These are phyloP conservation scores for Hypoxylon sp. DNA, from an alignment of 2,329 filamentous ascomycete species.

Conservation along the genomic window DNA sequence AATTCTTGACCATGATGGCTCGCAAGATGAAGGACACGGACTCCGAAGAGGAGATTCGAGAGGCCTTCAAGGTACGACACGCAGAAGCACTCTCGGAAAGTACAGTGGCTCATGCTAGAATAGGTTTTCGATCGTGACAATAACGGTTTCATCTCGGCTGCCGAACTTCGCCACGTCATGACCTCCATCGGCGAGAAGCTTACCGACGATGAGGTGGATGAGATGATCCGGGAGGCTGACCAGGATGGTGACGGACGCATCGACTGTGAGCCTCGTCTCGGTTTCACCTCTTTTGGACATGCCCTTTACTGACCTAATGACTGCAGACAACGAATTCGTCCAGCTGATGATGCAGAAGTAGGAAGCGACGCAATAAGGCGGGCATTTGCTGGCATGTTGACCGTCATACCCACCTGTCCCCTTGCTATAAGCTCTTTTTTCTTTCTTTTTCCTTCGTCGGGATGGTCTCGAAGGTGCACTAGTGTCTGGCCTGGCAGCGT, in stretches of 20 bases:
- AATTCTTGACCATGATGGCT: conserved; percentile 93
- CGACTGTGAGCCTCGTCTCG: conserved; percentile 69
- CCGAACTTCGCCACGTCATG: conserved; percentile 89
- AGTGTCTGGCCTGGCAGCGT: conserved; percentile 22
- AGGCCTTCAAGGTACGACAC: conserved; percentile 78
- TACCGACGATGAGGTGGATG: conserved; percentile 88
- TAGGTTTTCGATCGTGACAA: conserved; percentile 87
- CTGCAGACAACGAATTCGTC: conserved; percentile 85
- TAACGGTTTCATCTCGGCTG: conserved; percentile 90
- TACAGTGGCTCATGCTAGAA: conserved; percentile 28
- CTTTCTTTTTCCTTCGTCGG: conserved; percentile 28
- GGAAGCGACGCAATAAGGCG: conserved; percentile 42
- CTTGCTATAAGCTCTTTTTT: conserved; percentile 38
- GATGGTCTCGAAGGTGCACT: conserved; percentile 21
- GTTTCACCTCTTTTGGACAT: too few relatives aligned
- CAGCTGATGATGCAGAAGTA: conserved; percentile 98
- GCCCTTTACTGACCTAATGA: too few relatives aligned
- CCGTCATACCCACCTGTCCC: conserved; percentile 41
- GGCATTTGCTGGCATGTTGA: conserved; percentile 33
- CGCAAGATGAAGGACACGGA: conserved; percentile 95
- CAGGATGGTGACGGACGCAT: conserved; percentile 90
- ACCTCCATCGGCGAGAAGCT: conserved; percentile 92
- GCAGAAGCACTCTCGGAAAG: conserved; percentile 2
- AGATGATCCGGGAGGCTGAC: conserved; percentile 92
- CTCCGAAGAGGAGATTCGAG: conserved; percentile 88